A percentile compares a stretch with the other conserved stretches of the same genome.
phyloP scores from a whole-genome alignment of 2,329 filamentous ascomycete genomes.

The Zymoseptoria ardabiliae region DNA sequence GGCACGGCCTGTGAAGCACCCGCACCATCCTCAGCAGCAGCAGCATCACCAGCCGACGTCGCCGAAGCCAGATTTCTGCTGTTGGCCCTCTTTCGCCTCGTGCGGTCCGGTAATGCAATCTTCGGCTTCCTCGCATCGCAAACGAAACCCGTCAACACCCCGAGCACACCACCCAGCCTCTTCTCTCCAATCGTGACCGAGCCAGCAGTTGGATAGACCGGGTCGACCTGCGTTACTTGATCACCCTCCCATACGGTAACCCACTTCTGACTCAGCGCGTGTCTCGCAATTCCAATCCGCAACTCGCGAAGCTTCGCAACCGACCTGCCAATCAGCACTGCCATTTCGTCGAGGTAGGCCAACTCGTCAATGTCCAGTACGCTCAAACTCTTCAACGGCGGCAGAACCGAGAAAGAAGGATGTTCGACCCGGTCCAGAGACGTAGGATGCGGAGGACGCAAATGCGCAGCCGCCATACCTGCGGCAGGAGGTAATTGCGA shows the following conservation, averaged over 20 bases:
- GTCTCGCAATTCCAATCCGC: slow-evolving; percentile 61
- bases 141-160: slow-evolving; percentile 59
- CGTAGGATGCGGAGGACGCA: slow-evolving; percentile 19
- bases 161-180: slow-evolving; percentile 60
- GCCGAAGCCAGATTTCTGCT: background rate
- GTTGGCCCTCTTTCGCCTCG: slow-evolving; percentile 2
- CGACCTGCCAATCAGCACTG: slow-evolving; percentile 65
- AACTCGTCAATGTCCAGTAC: slow-evolving; percentile 77
- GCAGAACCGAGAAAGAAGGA: slow-evolving; percentile 71
- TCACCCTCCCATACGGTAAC: slow-evolving; percentile 56
- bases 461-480: slow-evolving; percentile 5
- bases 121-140: slow-evolving; percentile 47
- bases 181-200: slow-evolving; percentile 50
- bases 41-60: background rate
- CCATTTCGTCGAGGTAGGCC: slow-evolving; percentile 78
- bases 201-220: slow-evolving; percentile 48
- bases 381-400: slow-evolving; percentile 64
- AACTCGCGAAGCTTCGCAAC: slow-evolving; percentile 60
- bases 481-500: slow-evolving; percentile 8
- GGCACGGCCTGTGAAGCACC: background rate
- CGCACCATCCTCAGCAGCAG: background rate
- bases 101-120: slow-evolving; percentile 18
- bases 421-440: slow-evolving; percentile 58
- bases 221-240: slow-evolving; percentile 56
- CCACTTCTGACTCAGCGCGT: slow-evolving; percentile 48